Base-by-base conservation (phyloP, 306 rosid species). In the Adenanthera pavonina region DNA sequence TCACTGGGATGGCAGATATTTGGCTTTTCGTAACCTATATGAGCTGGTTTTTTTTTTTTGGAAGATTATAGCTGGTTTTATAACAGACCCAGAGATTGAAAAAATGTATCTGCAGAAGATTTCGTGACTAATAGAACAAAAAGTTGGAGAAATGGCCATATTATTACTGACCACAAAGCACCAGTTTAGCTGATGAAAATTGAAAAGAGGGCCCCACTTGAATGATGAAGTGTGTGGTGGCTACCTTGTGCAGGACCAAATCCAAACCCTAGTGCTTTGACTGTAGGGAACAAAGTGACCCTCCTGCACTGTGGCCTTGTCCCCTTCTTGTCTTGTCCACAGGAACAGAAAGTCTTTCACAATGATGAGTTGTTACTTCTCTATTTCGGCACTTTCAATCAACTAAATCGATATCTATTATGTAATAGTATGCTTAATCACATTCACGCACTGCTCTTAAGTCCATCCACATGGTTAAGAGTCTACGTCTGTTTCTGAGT, bases 211-310 rank as follows among this genome's bases (percentile, higher is more conserved):
- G 9, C 35, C 73, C 73, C 52, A 41, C 73, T 68, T 68, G 53
- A 68, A 43, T n/a, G 73, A 43, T 41, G 73, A n/a, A 68, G 73
- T 40, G 51, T 40, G 51, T 40, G 72, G 49, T 38, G 33, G 33
- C 30, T 67, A 30, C 49, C 10, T 67, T 16, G 33, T 1, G 72
- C 53, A 43, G 73, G 19, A 38, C 30, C 48, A 65, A 36, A 36
- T 16, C 30, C n/a, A 65, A 65, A 36, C 47, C 30, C 7, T 66
- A 3, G 71, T 66, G 71, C 47, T 2, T 14, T 43, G 19, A 68
- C 35, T 68, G 53, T 68, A n/a, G 35, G 73, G 73, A 43, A 68
- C 73, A 68, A 41, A 68, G 73, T 68, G 52, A 68, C 73, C 53
- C 73, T 17, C 49, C 13, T 68, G 17, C 73, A 68, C 34, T 25